phyloP scores from a whole-genome alignment of 75 land plant genomes.

The Picea glauca region DNA sequence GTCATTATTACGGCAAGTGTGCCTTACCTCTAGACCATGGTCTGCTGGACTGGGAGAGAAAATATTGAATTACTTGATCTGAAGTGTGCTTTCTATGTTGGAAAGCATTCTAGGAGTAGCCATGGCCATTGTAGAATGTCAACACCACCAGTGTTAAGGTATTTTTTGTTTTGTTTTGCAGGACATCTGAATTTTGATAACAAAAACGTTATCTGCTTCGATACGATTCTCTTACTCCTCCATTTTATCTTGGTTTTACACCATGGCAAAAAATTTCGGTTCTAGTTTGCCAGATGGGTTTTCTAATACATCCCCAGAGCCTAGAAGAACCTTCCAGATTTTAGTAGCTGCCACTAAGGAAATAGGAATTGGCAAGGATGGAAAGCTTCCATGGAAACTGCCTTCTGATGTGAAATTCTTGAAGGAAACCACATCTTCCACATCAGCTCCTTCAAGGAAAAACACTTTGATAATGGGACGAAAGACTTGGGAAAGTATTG shows the following conservation, averaged over 20 bases:
- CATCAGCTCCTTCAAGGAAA: constrained; percentile 54
- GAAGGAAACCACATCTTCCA: constrained; percentile 60
- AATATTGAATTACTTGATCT: no score
- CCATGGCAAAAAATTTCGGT: neutral
- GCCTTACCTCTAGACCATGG: neutral
- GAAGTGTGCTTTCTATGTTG: neutral
- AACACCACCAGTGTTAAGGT: neutral
- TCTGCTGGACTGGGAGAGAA: neutral
- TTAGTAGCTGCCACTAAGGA: constrained; percentile 76
- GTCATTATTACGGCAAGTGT: neutral
- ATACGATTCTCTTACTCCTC: neutral
- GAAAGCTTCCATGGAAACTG: constrained; percentile 84
- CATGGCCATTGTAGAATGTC: neutral
- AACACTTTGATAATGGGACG: constrained; percentile 97
- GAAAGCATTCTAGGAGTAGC: neutral
- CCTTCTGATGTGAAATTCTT: constrained; percentile 82
- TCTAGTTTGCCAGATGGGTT: constrained; percentile 16
- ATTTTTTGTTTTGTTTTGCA: neutral
- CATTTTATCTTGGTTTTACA: neutral
- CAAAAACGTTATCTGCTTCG: neutral
- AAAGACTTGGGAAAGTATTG: constrained; percentile 89
- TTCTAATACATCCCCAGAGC: constrained; percentile 15
- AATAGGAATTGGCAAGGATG: constrained; percentile 87
- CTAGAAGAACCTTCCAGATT: constrained; percentile 65
- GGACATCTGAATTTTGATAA: neutral